Evolutionary conservation across 371 early-diverging fungal genomes (phyloP), one percentile per base, ranked within the genome.

Genomic region (Rhizopus sp.): DNA sequence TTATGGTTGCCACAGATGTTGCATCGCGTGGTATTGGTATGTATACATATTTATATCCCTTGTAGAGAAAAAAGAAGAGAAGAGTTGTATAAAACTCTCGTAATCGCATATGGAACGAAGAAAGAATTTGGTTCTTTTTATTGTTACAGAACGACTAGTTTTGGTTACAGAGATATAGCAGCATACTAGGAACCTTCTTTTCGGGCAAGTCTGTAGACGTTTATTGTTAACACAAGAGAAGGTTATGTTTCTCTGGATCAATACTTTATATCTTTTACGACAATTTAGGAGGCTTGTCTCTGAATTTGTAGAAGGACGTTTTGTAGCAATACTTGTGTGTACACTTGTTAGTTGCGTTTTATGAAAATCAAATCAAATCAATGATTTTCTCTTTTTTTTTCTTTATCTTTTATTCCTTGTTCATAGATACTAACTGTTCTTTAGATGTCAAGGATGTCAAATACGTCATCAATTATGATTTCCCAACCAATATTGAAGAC

Each of bases 1-100:
- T 97, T 64, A 89, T 99, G 89, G 97, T 99, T 58, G 99, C 99
- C 29, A 99, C 99, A 4, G 99, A 99, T 81, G 99, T 99, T 45
- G 99, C 99, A 53, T 96, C 97, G 55, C 93, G 99, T 83, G 99
- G 99, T 72, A 88, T 99, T 58, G 99, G 98, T 94, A 92, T 39
- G 62, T 62, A 55, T 62, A 46, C 8, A 37, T 55, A 35, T 42
- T 30, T 35, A 37, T 46, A 23, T 23, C 23, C 23, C 23, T 23
- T 23, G 23, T 16, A 46, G 7, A 46, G 46, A 46, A 46, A 46
- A 29, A 54, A 45, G 41, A 39, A 56, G 30, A 50, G 30, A 46
- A 4, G 23, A 29, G 29, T 46, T n/a, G 23, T 23, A 23, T 23
- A 23, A 23, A 23, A 23, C 23, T 23, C 23, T 23, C 23, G 23